phyloP scores from a whole-genome alignment of 768 basidiomycete species.

The Thelephora ganbajun region DNA sequence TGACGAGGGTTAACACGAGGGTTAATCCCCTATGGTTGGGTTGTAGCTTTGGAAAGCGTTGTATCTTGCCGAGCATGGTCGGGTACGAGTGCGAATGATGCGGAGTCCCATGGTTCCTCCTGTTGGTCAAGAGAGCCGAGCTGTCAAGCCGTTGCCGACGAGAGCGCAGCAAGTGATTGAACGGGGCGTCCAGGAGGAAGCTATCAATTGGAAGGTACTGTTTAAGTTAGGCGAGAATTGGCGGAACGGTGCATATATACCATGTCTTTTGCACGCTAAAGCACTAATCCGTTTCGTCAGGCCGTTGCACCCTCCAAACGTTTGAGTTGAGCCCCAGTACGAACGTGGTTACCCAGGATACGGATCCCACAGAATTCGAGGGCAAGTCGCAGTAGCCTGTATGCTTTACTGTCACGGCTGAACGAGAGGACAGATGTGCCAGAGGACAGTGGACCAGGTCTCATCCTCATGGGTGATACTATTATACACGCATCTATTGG shows the following conservation, averaged over 20 bases:
- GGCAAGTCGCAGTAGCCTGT: neutral
- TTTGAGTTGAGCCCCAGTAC: neutral
- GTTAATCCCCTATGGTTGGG: neutral
- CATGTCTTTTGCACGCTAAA: slow-evolving; percentile 2
- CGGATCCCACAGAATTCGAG: too few relatives aligned
- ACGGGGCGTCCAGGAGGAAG: slow-evolving; percentile 12
- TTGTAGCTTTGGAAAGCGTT: slow-evolving; percentile 52
- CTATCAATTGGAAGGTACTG: slow-evolving; percentile 76
- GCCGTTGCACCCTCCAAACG: slow-evolving; percentile 41
- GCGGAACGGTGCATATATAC: slow-evolving; percentile 44
- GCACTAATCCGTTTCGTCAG: slow-evolving; percentile 18
- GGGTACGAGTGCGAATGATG: slow-evolving; percentile 37
- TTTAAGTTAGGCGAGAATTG: slow-evolving; percentile 76
- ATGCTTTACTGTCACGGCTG: neutral
- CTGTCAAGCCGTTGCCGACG: slow-evolving; percentile 44
- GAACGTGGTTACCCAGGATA: neutral
- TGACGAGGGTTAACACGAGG: slow-evolving; percentile 8
- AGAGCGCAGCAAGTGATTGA: slow-evolving; percentile 23
- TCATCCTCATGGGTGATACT: slow-evolving; percentile 48
- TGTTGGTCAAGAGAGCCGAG: slow-evolving; percentile 39
- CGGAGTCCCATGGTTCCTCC: slow-evolving; percentile 48
- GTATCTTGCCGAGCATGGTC: slow-evolving; percentile 52
- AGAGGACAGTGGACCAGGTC: slow-evolving; percentile 8
- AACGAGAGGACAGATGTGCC: slow-evolving; percentile 1
- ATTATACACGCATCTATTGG: slow-evolving; percentile 37